Percentiles rank a stretch among this genome's conserved stretches.
These are phyloP conservation scores for Phaeotremella fagi DNA, from an alignment of 768 basidiomycete species.

Conservation along the genomic window DNA sequence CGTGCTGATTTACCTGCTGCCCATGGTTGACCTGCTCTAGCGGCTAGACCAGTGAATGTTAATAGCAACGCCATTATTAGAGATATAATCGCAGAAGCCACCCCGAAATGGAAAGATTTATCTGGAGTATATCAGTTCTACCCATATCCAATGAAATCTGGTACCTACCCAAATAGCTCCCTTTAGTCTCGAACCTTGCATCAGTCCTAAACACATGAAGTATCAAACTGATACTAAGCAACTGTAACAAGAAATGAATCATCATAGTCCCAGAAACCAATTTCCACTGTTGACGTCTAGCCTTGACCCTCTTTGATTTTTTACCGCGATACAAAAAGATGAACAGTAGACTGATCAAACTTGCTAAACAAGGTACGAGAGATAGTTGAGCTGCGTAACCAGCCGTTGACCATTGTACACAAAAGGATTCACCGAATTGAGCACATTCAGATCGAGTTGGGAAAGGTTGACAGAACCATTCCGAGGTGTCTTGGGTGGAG, in stretches of 20 bases:
- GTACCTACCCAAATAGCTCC: conserved; percentile 33
- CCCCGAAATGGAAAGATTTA: conserved; percentile 40
- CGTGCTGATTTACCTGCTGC: conserved; percentile 44
- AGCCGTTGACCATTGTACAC: conserved; percentile 38
- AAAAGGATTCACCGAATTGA: conserved; percentile 43
- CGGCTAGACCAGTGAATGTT: conserved; percentile 44
- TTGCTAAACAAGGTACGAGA: conserved; percentile 40
- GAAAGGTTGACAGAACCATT: conserved; percentile 43
- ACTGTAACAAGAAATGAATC: conserved; percentile 43
- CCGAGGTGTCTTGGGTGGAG: conserved; percentile 24
- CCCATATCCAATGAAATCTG: not conserved
- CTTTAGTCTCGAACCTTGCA: conserved; percentile 34
- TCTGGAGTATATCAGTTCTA: conserved; percentile 10
- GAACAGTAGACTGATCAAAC: conserved; percentile 40
- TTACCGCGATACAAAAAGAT: conserved; percentile 45
- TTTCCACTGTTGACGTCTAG: conserved; percentile 45
- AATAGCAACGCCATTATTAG: conserved; percentile 32
- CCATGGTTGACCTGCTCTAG: conserved; percentile 45
- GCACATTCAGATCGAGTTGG: conserved; percentile 46
- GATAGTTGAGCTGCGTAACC: conserved; percentile 47
- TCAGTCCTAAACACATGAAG: conserved; percentile 45
- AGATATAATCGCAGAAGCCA: conserved; percentile 38
- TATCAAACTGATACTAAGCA: conserved; percentile 39
- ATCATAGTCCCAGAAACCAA: conserved; percentile 44
- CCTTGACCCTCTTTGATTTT: conserved; percentile 34